Evolutionary conservation across 1,139 yeast species (phyloP).

Genomic region (Hansenula sp.): DNA sequence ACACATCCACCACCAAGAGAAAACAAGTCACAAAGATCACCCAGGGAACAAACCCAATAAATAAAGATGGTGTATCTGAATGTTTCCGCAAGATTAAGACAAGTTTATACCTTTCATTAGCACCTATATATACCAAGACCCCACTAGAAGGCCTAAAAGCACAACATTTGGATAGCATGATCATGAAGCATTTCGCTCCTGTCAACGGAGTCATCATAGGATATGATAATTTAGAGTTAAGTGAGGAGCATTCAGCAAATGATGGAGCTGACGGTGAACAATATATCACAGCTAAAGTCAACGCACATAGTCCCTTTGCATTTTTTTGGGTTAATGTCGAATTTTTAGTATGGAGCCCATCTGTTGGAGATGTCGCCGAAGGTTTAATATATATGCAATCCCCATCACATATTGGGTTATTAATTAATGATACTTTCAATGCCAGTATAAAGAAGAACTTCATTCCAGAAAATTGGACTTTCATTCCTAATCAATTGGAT

Average conservation of each 20-base stretch:
- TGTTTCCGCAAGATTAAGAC: constrained; percentile 68
- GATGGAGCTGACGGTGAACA: constrained; percentile 19
- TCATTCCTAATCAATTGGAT: constrained; percentile 63
- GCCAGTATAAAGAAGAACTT: constrained; percentile 84
- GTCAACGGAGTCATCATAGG: constrained; percentile 83
- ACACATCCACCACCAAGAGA: not conserved
- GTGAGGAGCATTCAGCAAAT: constrained; percentile 31
- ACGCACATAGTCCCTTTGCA: constrained; percentile 83
- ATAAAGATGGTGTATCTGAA: constrained; percentile 35
- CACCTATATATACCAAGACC: constrained; percentile 67
- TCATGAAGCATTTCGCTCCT: constrained; percentile 74
- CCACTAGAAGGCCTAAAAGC: constrained; percentile 77
- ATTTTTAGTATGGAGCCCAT: constrained; percentile 84
- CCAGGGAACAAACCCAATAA: constrained; percentile 26
- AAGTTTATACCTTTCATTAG: constrained; percentile 74
- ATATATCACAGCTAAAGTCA: constrained; percentile 51
- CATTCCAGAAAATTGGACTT: constrained; percentile 81
- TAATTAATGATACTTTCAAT: constrained; percentile 90
- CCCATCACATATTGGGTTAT: constrained; percentile 89
- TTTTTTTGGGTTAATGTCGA: constrained; percentile 87
- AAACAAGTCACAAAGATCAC: not conserved
- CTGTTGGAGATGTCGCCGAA: constrained; percentile 75
- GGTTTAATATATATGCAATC: constrained; percentile 91
- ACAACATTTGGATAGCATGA: constrained; percentile 86
- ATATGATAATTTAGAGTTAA: constrained; percentile 57